phyloP scores from a whole-genome alignment of 1,284 basidiomycete genomes.

The Ustilago crameri region DNA sequence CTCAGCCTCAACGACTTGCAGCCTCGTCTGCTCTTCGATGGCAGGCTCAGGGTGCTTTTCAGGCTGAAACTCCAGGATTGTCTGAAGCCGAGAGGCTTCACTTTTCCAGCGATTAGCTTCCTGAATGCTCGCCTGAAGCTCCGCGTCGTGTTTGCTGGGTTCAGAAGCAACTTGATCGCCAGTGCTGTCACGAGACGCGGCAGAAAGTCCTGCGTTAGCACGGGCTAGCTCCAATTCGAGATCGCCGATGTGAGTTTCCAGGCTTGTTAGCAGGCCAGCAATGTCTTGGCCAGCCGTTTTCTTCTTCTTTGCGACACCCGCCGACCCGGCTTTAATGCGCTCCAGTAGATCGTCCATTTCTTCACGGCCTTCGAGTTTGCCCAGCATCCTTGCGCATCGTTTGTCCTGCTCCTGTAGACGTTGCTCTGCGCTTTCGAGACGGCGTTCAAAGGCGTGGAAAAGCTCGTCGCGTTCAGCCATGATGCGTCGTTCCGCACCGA shows the following conservation, averaged over 20 bases:
- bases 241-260: conserved; percentile 60
- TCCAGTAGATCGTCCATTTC: conserved; percentile 67
- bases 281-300: conserved; percentile 61
- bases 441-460: conserved; percentile 54
- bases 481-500: conserved; percentile 54
- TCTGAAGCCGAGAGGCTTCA: conserved; percentile 23
- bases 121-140: conserved; percentile 15
- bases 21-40: conserved; percentile 4
- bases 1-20: conserved; percentile 22
- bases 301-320: conserved; percentile 39
- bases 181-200: conserved; percentile 13
- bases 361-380: conserved; percentile 66
- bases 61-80: conserved; percentile 8
- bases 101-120: conserved; percentile 26
- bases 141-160: background rate
- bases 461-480: conserved; percentile 57
- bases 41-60: conserved; percentile 2
- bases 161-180: conserved; percentile 8
- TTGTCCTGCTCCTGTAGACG: conserved; percentile 63
- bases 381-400: conserved; percentile 62
- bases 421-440: conserved; percentile 55
- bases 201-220: conserved; percentile 15
- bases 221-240: conserved; percentile 58
- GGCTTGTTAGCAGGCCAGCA: conserved; percentile 47
- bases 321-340: conserved; percentile 61